Evolutionary conservation across 371 early-diverging fungal species (phyloP), one percentile per base, ranked within the genome.

Genomic region (Zopfochytrium polystomum): DNA sequence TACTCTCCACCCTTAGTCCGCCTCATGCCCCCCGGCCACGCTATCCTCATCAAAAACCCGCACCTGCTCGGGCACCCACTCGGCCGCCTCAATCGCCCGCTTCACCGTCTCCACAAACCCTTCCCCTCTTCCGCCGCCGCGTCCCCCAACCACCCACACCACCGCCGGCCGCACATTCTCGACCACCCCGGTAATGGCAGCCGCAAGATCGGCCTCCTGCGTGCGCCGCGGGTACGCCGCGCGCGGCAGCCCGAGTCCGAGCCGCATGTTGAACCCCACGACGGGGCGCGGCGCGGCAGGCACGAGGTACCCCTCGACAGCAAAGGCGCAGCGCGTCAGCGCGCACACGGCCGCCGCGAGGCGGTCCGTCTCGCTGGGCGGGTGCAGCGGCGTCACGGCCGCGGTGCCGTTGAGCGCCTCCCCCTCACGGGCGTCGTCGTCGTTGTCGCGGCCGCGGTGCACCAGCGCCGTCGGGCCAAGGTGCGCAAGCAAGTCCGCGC

Each of bases 151-250:
- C 25, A 44, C 27, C 1, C 26, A 3, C 25, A 55, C 45, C 29
- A 55, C 7, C 7, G 23, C 31, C 4, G 44, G 46, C 13, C 43
- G 18, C 3, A 48, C 60, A 6, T 51, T 38, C 15, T 27, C n/a
- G 6, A 52, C 7, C 23, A 60, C 50, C 18, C 52, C 45, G 20
- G 42, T 22, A 20, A 60, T 3, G 0, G 60, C 52, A 5, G 60
- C 52, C 48, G 52, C 50, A 32, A 60, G 30, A 29, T 60, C 60
- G 22, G 60, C 27, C 11, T 29, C 26, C 23, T 35, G 30, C 22
- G 52, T 50, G 27, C 26, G 7, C 11, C 43, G 1, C 2, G 60
- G 60, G 25, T 51, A 50, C 20, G 48, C 60, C 1, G 22, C 51
- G 43, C 50, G 18, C 22, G 31, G 30, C 7, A 51, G 7, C 26